Conservation (phyloP, 1,284 basidiomycete species). For the Apiotrichum domesticum region DNA sequence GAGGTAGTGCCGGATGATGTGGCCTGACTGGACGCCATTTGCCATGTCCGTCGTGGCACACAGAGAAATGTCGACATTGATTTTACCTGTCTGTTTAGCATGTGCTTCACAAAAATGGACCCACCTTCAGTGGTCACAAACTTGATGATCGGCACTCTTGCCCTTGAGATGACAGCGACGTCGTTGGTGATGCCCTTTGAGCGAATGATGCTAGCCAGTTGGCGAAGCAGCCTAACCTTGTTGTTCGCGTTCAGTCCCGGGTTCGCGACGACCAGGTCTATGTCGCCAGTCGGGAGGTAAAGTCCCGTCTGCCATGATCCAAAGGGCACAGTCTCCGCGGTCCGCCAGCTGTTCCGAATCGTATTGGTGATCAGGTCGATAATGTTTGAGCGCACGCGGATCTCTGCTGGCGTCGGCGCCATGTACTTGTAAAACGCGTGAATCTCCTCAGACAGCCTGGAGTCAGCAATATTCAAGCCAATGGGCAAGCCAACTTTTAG, state of each 20-base stretch:
- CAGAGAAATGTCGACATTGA: slow-evolving; percentile 84
- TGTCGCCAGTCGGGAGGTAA: slow-evolving; percentile 80
- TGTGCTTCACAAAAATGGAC: background rate
- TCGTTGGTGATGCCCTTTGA: slow-evolving; percentile 50
- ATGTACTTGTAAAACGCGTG: slow-evolving; percentile 80
- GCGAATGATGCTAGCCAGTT: slow-evolving; percentile 47
- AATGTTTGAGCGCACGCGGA: slow-evolving; percentile 71
- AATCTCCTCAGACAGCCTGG: slow-evolving; percentile 75
- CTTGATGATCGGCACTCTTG: slow-evolving; percentile 90
- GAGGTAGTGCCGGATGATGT: slow-evolving; percentile 76
- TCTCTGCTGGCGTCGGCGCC: slow-evolving; percentile 75
- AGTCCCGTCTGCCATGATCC: slow-evolving; percentile 91
- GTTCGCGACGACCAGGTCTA: slow-evolving; percentile 54
- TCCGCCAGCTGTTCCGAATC: slow-evolving; percentile 63
- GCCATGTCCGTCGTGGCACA: slow-evolving; percentile 57
- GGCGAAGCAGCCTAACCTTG: slow-evolving; percentile 44
- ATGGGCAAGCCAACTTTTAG: too few species aligned
- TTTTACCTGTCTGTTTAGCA: slow-evolving; percentile 52
- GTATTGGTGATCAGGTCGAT: slow-evolving; percentile 67
- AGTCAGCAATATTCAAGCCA: background rate
- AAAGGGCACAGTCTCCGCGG: slow-evolving; percentile 79
- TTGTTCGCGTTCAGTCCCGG: slow-evolving; percentile 38
- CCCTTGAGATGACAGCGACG: slow-evolving; percentile 79
- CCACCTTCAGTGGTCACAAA: slow-evolving; percentile 67
- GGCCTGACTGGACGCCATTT: slow-evolving; percentile 74